Evolutionary conservation across 495 filamentous ascomycete species (phyloP).

Genomic region (Alectoria sarmentosa): DNA sequence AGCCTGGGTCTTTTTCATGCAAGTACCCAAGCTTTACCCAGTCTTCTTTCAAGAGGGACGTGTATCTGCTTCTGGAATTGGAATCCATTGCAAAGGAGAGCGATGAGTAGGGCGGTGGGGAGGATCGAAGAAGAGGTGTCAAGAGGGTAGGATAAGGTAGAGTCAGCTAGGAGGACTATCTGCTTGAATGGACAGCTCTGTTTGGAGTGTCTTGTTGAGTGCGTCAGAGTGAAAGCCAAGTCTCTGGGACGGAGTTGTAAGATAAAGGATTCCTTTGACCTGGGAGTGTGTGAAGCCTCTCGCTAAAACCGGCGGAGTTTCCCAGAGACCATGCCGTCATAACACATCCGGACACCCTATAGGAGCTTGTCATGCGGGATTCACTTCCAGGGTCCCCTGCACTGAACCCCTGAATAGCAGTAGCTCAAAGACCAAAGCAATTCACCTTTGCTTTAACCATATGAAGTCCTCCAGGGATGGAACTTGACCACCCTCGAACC

Average conservation of each 20-base stretch:
- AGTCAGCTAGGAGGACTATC: not conserved
- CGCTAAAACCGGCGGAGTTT: not conserved
- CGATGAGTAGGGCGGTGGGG: too few relatives aligned
- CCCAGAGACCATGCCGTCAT: not conserved
- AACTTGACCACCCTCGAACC: too few relatives aligned
- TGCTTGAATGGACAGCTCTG: not conserved
- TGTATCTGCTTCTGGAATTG: not conserved
- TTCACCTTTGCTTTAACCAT: not conserved
- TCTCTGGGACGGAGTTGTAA: not conserved
- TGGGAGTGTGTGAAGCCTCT: not conserved
- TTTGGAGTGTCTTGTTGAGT: not conserved
- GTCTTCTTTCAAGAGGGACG: not conserved
- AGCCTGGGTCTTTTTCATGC: not conserved
- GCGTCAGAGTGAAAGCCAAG: not conserved
- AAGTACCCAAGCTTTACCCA: constrained; percentile 7
- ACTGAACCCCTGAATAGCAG: not conserved
- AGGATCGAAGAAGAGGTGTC: not conserved
- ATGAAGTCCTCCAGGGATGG: too few relatives aligned
- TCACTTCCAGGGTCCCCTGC: not conserved
- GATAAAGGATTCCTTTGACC: too few relatives aligned
- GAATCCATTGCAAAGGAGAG: not conserved
- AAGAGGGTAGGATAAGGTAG: not conserved
- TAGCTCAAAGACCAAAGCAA: not conserved
- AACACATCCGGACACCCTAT: not conserved
- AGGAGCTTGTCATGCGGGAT: not conserved